phyloP scores from a whole-genome alignment of 768 basidiomycete genomes.

The Xerocomellus amylosporus region DNA sequence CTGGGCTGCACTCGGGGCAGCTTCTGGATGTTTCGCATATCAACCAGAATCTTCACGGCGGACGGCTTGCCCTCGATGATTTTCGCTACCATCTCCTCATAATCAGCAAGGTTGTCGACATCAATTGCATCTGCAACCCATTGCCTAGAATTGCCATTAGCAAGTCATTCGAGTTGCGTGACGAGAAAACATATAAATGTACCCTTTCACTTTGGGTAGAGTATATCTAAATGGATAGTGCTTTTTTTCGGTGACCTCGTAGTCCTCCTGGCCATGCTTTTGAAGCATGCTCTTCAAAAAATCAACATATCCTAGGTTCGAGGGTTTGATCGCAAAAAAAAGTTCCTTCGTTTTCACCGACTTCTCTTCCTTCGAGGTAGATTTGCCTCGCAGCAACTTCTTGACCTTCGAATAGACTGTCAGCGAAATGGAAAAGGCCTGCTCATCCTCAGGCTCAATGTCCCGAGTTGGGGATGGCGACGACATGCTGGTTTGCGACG shows the following conservation, averaged over 20 bases:
- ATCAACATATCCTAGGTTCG: too few species aligned
- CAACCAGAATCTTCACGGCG: neutral
- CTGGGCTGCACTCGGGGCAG: neutral
- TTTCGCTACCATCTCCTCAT: neutral
- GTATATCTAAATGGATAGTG: neutral
- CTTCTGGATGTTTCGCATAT: neutral
- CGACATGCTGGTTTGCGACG: too few species aligned
- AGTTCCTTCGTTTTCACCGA: neutral
- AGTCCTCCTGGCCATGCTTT: neutral
- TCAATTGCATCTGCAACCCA: neutral
- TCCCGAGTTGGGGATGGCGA: neutral
- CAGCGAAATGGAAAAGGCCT: neutral
- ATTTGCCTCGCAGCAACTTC: neutral
- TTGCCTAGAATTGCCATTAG: neutral
- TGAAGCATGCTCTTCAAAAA: too few species aligned
- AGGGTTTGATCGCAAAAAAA: too few species aligned
- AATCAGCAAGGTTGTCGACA: neutral
- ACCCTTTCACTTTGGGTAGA: neutral
- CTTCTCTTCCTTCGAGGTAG: neutral
- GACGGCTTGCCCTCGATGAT: neutral
- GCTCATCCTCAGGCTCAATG: neutral
- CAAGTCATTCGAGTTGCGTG: neutral
- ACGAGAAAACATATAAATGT: neutral
- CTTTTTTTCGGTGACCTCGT: neutral
- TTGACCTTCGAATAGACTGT: constrained; percentile 1